These are phyloP conservation scores for Athelia sp. DNA, from an alignment of 1,284 basidiomycete species.

Conservation along the genomic window DNA sequence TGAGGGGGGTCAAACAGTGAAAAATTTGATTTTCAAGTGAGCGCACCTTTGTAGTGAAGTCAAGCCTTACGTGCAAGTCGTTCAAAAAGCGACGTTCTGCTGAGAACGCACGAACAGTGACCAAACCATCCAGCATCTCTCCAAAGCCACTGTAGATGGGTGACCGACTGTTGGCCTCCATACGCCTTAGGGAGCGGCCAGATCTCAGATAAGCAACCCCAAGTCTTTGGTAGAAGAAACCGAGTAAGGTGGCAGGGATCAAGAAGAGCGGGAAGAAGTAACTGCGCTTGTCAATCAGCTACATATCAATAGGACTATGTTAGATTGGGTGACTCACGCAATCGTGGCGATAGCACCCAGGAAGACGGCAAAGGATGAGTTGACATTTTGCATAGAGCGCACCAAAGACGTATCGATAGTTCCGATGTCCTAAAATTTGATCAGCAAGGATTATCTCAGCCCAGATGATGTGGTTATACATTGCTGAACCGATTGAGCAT, in stretches of 20 bases:
- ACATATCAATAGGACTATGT: background rate
- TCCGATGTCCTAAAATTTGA: conserved; percentile 40
- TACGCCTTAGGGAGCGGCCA: conserved; percentile 51
- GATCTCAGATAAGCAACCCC: conserved; percentile 55
- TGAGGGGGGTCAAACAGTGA: conserved; percentile 15
- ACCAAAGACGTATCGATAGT: conserved; percentile 48
- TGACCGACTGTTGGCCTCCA: conserved; percentile 54
- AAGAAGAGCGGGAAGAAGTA: conserved; percentile 57
- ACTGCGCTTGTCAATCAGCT: conserved; percentile 19
- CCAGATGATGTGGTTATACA: conserved; percentile 11
- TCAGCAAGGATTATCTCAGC: background rate
- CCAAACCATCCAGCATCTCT: conserved; percentile 68
- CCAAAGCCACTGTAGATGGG: conserved; percentile 63
- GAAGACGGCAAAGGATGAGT: conserved; percentile 41
- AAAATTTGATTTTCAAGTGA: background rate
- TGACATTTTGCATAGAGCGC: conserved; percentile 40
- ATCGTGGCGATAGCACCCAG: conserved; percentile 30
- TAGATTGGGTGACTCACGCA: conserved; percentile 12
- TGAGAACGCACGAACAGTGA: conserved; percentile 31
- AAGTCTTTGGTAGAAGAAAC: conserved; percentile 41
- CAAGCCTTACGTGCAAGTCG: conserved; percentile 10
- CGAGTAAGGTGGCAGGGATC: conserved; percentile 49
- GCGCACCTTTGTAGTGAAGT: conserved; percentile 13
- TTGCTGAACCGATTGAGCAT: conserved; percentile 52
- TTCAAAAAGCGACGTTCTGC: conserved; percentile 11